Conservation (phyloP, 1,139 yeast genomes). For the Fermentozyma sake region DNA sequence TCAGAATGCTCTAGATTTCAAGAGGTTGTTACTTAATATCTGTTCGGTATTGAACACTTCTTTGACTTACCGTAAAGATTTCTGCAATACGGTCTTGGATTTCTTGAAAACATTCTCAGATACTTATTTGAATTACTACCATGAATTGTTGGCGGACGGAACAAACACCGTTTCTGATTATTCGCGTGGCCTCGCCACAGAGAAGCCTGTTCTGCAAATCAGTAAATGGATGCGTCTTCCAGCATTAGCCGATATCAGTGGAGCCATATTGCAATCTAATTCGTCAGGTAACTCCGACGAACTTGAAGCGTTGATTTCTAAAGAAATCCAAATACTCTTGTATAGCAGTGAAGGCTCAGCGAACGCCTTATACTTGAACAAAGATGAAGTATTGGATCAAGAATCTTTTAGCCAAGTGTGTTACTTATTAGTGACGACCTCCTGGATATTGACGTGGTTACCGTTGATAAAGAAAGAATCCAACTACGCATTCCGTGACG, state of each 20-base stretch:
- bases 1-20: constrained; percentile 53
- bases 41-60: constrained; percentile 61
- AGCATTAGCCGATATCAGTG: constrained; percentile 31
- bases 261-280: constrained; percentile 18
- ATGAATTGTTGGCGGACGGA: constrained; percentile 23
- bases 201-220: constrained; percentile 27
- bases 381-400: constrained; percentile 40
- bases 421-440: constrained; percentile 42
- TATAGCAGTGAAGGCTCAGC: constrained; percentile 15
- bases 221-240: constrained; percentile 43
- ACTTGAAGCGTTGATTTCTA: constrained; percentile 14
- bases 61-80: constrained; percentile 48
- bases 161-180: constrained; percentile 1
- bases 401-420: constrained; percentile 47
- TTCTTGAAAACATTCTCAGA: constrained; percentile 29
- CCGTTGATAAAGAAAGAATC: constrained; percentile 47
- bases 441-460: constrained; percentile 53
- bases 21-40: constrained; percentile 44
- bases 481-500: constrained; percentile 22
- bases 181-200: constrained; percentile 11
- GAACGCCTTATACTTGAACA: constrained; percentile 25
- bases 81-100: constrained; percentile 41
- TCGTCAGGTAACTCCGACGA: constrained; percentile 8
- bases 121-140: constrained; percentile 27
- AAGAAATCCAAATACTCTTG: constrained; percentile 37